Evolutionary conservation across 768 basidiomycete species (phyloP), one percentile per base, ranked within the genome.

Genomic region (Galerina marginata): DNA sequence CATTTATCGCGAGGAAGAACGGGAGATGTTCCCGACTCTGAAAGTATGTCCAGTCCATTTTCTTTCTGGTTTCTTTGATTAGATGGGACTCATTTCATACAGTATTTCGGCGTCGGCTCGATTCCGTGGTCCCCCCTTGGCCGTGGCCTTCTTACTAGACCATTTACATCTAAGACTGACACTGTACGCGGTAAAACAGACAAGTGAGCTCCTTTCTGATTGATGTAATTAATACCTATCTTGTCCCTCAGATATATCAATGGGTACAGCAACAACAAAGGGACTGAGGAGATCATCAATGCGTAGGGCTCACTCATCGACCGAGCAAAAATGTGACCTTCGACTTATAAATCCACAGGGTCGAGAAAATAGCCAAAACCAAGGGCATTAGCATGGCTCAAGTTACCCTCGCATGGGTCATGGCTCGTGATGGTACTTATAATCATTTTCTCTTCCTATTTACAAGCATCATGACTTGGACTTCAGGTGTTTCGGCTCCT

Each of bases 1-100:
- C 9, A 66, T 85, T 11, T 89, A 90, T 65, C 76, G 88, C 14
- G 88, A 90, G 68, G 87, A 90, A 66, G 87, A 86, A 65, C 75
- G 84, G 2, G 85, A 86, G 65, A 85, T 86, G 84, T 83, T 87
- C 65, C 87, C 87, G 2, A 82, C 81, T 1, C 71, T 85, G 37
- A 83, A 84, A 74, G 83, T 81, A 25, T 43, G 45, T 39, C 10
- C 26, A 42, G 37, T 16, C 10, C 15, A 11, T 38, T 38, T 36
- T 14, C 43, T 15, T 1, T 40, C 3, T 12, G 9, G 59, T 29
- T 39, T 16, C 14, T 16, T 40, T 57, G 12, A 20, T 53, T 23
- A 14, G 38, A 48, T 53, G 15, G 45, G 42, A 44, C 15, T 26
- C 6, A 2, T 20, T 39, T n/a, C 9, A 42, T 48, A n/a, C 57